Conservation (phyloP, 1,284 basidiomycete genomes). For the Schizophyllum commune region DNA sequence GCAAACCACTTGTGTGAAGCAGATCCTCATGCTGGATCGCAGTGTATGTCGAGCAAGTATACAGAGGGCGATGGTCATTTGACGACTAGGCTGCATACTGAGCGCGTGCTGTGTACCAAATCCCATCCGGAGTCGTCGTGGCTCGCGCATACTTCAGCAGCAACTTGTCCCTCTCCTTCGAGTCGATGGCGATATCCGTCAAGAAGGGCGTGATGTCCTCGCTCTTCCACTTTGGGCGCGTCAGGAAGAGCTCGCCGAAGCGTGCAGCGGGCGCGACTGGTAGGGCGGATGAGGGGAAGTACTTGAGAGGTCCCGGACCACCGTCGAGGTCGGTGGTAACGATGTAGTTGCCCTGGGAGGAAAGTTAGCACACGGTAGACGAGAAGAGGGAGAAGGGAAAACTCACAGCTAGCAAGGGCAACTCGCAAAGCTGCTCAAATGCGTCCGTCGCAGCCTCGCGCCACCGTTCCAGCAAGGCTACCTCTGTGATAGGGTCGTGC, state of each 20-base stretch:
- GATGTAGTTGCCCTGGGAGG: slow-evolving; percentile 62
- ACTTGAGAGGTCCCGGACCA: slow-evolving; percentile 34
- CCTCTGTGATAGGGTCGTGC: slow-evolving; percentile 48
- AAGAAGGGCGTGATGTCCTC: slow-evolving; percentile 80
- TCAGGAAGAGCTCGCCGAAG: slow-evolving; percentile 80
- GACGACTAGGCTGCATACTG: slow-evolving; percentile 30
- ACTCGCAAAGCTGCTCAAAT: slow-evolving; percentile 50
- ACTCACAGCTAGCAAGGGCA: slow-evolving; percentile 61
- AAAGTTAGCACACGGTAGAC: not conserved
- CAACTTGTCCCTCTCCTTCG: slow-evolving; percentile 82
- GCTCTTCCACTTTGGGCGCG: slow-evolving; percentile 66
- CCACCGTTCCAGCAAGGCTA: slow-evolving; percentile 62
- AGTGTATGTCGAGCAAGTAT: too few species aligned
- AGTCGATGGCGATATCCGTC: slow-evolving; percentile 68
- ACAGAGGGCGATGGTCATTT: too few species aligned
- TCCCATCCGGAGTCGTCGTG: slow-evolving; percentile 58
- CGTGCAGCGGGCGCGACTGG: slow-evolving; percentile 69
- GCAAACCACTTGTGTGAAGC: not conserved
- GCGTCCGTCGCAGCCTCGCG: slow-evolving; percentile 63
- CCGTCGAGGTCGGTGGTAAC: slow-evolving; percentile 23
- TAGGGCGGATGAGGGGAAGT: slow-evolving; percentile 69
- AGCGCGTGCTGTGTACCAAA: slow-evolving; percentile 64
- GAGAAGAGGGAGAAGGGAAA: slow-evolving; percentile 18
- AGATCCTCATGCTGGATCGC: not conserved
- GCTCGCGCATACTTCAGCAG: slow-evolving; percentile 80